Percentiles rank a stretch among this genome's conserved stretches.
phyloP scores from a whole-genome alignment of 1,284 basidiomycete species.

The Heterobasidion occidentale region DNA sequence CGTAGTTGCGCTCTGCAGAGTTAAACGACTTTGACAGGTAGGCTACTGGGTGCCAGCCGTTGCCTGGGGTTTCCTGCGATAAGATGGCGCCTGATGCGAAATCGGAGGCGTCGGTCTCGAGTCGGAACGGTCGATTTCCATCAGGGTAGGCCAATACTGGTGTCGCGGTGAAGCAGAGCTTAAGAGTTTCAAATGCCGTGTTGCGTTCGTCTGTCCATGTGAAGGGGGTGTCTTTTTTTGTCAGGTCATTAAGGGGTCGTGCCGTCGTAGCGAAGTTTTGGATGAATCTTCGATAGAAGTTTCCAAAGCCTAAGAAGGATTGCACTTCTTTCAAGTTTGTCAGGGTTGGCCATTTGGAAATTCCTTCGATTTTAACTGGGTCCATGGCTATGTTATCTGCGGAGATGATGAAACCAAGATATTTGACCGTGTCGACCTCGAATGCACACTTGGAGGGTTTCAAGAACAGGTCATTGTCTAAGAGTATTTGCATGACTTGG shows the following conservation, averaged over 20 bases:
- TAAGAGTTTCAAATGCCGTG: slow-evolving; percentile 22
- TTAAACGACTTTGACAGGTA: slow-evolving; percentile 5
- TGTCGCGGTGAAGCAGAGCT: slow-evolving; percentile 5
- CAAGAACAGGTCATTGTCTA: neutral
- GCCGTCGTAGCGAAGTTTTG: neutral
- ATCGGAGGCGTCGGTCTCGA: slow-evolving; percentile 1
- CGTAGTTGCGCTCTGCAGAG: slow-evolving; percentile 12
- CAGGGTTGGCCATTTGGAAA: neutral
- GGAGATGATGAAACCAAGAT: neutral
- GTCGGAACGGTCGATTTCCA: neutral
- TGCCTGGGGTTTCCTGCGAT: neutral
- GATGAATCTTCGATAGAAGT: neutral
- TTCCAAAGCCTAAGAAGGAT: neutral
- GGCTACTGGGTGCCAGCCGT: slow-evolving; percentile 4
- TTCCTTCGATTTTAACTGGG: neutral
- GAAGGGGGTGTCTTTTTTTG: slow-evolving; percentile 3
- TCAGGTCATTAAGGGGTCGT: neutral
- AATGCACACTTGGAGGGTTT: neutral
- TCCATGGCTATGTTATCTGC: neutral
- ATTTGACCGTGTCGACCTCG: neutral
- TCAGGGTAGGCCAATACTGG: neutral
- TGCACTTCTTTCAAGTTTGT: slow-evolving; percentile 9
- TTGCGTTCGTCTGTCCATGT: slow-evolving; percentile 16
- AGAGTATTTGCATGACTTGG: neutral
- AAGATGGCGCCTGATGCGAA: slow-evolving; percentile 3